phyloP scores from a whole-genome alignment of 768 basidiomycete species.

The Ramaria sp. region DNA sequence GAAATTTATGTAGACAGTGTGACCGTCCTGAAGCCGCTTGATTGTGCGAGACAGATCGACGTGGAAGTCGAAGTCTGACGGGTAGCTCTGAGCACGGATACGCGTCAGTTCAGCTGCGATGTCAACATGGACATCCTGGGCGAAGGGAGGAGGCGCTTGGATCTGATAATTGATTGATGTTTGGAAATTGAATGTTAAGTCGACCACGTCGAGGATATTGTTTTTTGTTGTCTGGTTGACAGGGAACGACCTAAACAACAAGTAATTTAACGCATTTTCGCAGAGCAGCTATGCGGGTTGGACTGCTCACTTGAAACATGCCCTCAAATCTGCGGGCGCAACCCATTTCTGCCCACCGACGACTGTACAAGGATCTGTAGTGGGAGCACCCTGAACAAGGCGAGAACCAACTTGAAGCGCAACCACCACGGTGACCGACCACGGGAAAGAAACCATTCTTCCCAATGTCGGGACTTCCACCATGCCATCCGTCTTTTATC shows the following conservation, averaged over 20 bases:
- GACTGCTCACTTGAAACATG: conserved; percentile 28
- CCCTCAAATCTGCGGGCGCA: conserved; percentile 37
- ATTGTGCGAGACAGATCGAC: conserved; percentile 41
- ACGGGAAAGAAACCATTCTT: neutral
- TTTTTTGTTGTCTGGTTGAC: conserved; percentile 35
- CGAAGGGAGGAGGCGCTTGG: conserved; percentile 41
- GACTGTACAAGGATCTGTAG: conserved; percentile 35
- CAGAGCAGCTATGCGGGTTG: no score
- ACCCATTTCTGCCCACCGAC: conserved; percentile 49
- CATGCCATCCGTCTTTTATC: no score
- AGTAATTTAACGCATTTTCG: neutral
- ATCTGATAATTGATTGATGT: conserved; percentile 53
- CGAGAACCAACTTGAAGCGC: neutral
- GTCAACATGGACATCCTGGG: conserved; percentile 46
- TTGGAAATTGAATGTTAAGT: conserved; percentile 48
- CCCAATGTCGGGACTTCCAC: neutral
- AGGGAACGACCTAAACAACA: conserved; percentile 29
- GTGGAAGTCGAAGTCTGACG: conserved; percentile 45
- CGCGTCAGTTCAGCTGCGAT: conserved; percentile 37
- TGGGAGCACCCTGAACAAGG: neutral
- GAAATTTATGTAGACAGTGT: conserved; percentile 41
- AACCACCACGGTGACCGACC: neutral
- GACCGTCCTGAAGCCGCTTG: conserved; percentile 47
- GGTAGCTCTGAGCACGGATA: conserved; percentile 32
- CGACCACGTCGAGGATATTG: conserved; percentile 49